Evolutionary conservation across 140 eudicot species (phyloP).

Genomic region (Cichorium intybus): DNA sequence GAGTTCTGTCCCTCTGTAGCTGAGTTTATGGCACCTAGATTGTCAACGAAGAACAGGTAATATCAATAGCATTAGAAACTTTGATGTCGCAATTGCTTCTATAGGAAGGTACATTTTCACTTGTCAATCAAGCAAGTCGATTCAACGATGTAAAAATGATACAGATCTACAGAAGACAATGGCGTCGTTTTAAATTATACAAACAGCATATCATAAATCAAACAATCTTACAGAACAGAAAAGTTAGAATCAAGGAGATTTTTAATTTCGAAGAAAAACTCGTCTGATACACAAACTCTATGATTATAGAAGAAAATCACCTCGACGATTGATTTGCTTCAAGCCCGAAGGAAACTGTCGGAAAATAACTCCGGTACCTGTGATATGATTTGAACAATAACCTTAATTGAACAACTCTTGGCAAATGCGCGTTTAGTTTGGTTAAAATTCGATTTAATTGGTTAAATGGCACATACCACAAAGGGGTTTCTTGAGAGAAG

Average conservation of each 20-base stretch:
- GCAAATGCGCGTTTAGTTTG: background rate
- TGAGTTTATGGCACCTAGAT: constrained; percentile 27
- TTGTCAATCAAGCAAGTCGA: background rate
- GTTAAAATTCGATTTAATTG: background rate
- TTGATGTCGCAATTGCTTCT: background rate
- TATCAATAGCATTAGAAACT: constrained; percentile 5
- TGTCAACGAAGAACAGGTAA: constrained; percentile 3
- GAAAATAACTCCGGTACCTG: constrained; percentile 18
- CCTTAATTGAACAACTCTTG: background rate
- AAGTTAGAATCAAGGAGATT: background rate
- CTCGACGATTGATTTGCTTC: constrained; percentile 12
- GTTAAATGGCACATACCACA: constrained; percentile 18
- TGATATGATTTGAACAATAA: background rate
- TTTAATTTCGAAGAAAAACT: background rate
- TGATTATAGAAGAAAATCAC: background rate
- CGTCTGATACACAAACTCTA: background rate
- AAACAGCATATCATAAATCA: background rate
- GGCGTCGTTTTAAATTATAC: background rate
- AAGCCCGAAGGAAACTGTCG: constrained; percentile 9
- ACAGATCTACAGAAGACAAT: background rate
- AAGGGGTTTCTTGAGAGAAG: constrained; percentile 17
- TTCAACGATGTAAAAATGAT: background rate
- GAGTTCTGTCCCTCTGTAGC: constrained; percentile 33
- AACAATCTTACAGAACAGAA: background rate
- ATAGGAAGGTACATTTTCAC: background rate